Base-by-base conservation (phyloP, 1,284 basidiomycete species). In the Cutaneotrichosporon cavernicola region DNA sequence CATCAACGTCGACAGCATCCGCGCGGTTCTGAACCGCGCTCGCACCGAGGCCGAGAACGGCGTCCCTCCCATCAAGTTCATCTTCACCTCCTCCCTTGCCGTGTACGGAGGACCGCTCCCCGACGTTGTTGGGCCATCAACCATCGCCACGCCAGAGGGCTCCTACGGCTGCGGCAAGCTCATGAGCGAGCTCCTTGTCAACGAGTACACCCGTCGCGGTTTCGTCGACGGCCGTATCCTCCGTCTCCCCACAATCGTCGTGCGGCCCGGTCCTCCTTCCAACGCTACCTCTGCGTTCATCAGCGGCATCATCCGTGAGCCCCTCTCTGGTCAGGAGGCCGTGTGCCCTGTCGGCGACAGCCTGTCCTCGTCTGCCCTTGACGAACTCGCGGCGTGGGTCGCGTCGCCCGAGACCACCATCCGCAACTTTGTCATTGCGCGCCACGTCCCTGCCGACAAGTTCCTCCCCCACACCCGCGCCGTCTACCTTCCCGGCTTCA, bases 101-200 rank as follows among this genome's bases (percentile, higher is more conserved):
- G 86, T 88, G 1, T 88, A 86, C 71, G 86, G 86, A 64, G 86
- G 86, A 5, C 84, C 85, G 64, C 76, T 86, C n/a, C 86, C 86
- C 10, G 77, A 84, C 16, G 74, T 85, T 31, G 80, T 87, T 22
- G 80, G 78, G 5, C 81, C 83, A 10, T 76, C 81, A 18, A 87
- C 86, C 4, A 83, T 85, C 61, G 82, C 86, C 9, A 85, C 84
- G 0, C 86, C 86, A 14, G 82, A 87, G 69, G 81, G 86, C 50
- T 82, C 86, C 4, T 87, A 87, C 70, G 86, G 86, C n/a, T 83
- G 83, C 73, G 85, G 81, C 30, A 87, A 88, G 72, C 82, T 87
- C 62, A 80, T 83, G 18, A 81, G 83, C n/a, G 87, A 88, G 75
- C 77, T 86, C 40, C 76, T 87, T 58, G 81, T 87, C 58, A 87